phyloP scores from a whole-genome alignment of 2,329 filamentous ascomycete species.

The Epichloe bromicola region DNA sequence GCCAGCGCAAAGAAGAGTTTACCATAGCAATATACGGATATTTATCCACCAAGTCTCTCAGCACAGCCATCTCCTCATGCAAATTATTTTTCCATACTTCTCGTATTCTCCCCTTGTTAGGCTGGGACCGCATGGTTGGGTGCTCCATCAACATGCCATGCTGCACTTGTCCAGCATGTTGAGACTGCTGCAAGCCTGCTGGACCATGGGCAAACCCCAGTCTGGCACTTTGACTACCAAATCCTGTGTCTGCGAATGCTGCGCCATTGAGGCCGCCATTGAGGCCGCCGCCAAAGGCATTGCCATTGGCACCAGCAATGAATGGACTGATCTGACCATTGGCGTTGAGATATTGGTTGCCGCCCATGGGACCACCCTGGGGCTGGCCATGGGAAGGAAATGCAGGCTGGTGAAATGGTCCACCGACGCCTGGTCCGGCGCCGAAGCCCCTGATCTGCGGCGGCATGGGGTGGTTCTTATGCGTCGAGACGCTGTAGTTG shows the following conservation, averaged over 20 bases:
- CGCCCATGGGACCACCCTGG: slow-evolving; percentile 41
- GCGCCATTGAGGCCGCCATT: slow-evolving; percentile 42
- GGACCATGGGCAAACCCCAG: slow-evolving; percentile 70
- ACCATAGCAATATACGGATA: slow-evolving; percentile 98
- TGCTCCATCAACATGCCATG: slow-evolving; percentile 29
- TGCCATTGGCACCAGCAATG: slow-evolving; percentile 41
- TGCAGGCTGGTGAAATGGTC: slow-evolving; percentile 31
- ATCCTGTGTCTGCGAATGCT: slow-evolving; percentile 53
- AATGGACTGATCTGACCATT: slow-evolving; percentile 59
- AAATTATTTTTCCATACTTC: slow-evolving; percentile 94
- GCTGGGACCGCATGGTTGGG: slow-evolving; percentile 30
- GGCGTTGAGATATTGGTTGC: slow-evolving; percentile 60
- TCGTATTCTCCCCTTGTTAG: slow-evolving; percentile 73
- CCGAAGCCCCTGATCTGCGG: slow-evolving; percentile 26
- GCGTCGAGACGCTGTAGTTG: background rate
- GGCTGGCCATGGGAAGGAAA: slow-evolving; percentile 40
- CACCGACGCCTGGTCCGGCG: slow-evolving; percentile 23
- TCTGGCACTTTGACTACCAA: slow-evolving; percentile 76
- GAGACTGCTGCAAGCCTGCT: slow-evolving; percentile 45
- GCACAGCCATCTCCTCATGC: slow-evolving; percentile 74
- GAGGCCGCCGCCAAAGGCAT: slow-evolving; percentile 44
- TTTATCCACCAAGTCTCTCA: slow-evolving; percentile 73
- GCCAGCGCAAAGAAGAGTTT: slow-evolving; percentile 21
- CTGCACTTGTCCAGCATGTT: slow-evolving; percentile 33
- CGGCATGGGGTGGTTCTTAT: slow-evolving; percentile 16